phyloP scores from a whole-genome alignment of 306 rosid genomes.

The Gillenia trifoliata region DNA sequence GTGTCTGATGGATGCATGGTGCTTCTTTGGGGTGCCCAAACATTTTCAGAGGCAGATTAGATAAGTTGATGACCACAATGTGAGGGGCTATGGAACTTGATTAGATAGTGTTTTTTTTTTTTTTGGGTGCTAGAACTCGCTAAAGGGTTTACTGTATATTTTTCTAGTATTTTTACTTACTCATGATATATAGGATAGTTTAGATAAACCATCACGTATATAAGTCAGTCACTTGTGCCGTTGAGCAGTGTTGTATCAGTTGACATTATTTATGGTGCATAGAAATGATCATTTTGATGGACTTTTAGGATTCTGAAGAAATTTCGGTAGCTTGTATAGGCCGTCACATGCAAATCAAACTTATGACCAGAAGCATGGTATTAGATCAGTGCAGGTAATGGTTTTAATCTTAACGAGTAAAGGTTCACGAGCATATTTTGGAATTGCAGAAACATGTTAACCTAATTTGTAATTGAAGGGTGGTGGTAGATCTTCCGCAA shows the following conservation, averaged over 20 bases:
- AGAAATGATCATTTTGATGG: not conserved
- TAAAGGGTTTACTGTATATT: too few species aligned
- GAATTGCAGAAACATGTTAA: not conserved
- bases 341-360: conserved; percentile 99
- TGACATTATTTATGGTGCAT: conserved; percentile 2
- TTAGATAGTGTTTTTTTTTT: too few species aligned
- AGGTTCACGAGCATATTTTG: not conserved
- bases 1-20: too few species aligned
- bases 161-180: not conserved
- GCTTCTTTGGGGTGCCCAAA: too few species aligned
- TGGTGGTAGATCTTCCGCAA: conserved; percentile 97
- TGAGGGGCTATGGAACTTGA: too few species aligned
- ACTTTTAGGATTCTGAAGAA: conserved; percentile 75
- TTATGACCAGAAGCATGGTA: conserved; percentile 93
- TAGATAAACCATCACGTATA: not conserved
- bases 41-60: too few species aligned
- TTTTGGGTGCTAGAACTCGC: too few species aligned
- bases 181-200: not conserved
- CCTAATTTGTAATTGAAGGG: conserved; percentile 53
- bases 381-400: conserved; percentile 87
- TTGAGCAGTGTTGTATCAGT: not conserved
- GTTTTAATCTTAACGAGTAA: conserved; percentile 15
- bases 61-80: too few species aligned
- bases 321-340: conserved; percentile 87
- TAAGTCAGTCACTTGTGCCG: not conserved